Percentiles rank a stretch among this genome's conserved stretches.
Evolutionary conservation across 108 stramenopile species (phyloP).

Genomic region (Stephanodiscus triporus): DNA sequence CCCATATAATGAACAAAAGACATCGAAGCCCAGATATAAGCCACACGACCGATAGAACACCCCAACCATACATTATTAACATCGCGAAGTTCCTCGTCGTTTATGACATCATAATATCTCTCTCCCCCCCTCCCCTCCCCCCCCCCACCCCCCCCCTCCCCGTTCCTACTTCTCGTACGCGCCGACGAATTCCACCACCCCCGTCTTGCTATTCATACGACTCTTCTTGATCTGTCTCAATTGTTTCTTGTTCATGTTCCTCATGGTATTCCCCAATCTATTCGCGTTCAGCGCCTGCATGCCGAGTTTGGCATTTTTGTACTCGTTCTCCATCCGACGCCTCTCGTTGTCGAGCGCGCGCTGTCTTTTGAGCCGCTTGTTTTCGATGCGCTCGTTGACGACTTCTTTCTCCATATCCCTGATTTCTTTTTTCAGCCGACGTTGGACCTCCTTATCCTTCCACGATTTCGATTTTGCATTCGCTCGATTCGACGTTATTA

Average conservation of each 20-base stretch:
- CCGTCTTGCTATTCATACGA: constrained; percentile 91
- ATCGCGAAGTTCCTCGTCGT: no score
- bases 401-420: no score
- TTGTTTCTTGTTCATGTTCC: constrained; percentile 96
- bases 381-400: constrained; percentile 55
- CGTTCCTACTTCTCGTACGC: constrained; percentile 72
- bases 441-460: constrained; percentile 54
- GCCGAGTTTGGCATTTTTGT: constrained; percentile 53
- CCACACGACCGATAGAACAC: no score
- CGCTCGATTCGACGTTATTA: constrained; percentile 66
- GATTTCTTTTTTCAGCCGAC: constrained; percentile 41
- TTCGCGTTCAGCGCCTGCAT: constrained; percentile 67
- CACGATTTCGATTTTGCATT: constrained; percentile 73
- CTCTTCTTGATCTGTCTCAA: constrained; percentile 95
- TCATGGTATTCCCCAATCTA: constrained; percentile 74
- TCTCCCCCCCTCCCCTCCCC: no score
- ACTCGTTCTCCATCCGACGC: constrained; percentile 84
- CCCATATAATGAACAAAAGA: no score
- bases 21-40: no score
- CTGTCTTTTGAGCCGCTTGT: constrained; percentile 63
- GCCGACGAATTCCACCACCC: constrained; percentile 87
- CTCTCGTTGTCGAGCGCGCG: constrained; percentile 80
- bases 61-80: no score
- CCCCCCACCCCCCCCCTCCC: no score
- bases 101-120: no score